These are phyloP conservation scores for Sclerotinia minor DNA, from an alignment of 2,329 filamentous ascomycete genomes.

Conservation along the genomic window DNA sequence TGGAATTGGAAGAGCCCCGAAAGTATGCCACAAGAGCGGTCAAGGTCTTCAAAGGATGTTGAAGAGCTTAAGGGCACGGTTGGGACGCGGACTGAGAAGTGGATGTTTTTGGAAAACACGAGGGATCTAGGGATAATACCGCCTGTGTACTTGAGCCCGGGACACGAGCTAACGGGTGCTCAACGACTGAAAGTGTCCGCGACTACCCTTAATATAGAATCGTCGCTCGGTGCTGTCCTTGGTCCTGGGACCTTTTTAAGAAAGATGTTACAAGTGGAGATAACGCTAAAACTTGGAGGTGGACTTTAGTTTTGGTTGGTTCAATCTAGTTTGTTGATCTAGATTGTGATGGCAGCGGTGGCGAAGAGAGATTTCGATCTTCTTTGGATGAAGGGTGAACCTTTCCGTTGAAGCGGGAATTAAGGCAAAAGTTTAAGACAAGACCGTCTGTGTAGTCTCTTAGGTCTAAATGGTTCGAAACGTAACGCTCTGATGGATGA, in stretches of 20 bases:
- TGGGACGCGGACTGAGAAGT: constrained; percentile 18
- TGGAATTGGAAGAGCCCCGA: constrained; percentile 5
- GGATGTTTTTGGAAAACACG: constrained; percentile 5
- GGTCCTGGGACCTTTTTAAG: constrained; percentile 16
- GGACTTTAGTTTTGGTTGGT: constrained; percentile 14
- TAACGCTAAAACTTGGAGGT: constrained; percentile 14
- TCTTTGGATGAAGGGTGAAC: constrained; percentile 24
- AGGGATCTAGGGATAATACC: constrained; percentile 2
- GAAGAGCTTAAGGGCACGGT: constrained; percentile 24
- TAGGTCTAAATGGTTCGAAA: constrained; percentile 4
- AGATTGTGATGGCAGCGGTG: constrained; percentile 22
- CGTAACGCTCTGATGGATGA: constrained; percentile 15
- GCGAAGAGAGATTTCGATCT: constrained; percentile 1
- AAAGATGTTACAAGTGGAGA: constrained; percentile 25
- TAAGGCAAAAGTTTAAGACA: constrained; percentile 11
- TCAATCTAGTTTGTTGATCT: constrained; percentile 16
- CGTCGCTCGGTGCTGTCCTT: constrained; percentile 22
- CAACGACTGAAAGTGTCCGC: constrained; percentile 23
- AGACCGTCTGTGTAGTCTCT: constrained; percentile 10
- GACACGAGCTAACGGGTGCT: constrained; percentile 23
- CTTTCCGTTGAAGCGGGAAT: constrained; percentile 14
- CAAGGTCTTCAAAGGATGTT: constrained; percentile 15
- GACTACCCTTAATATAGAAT: constrained; percentile 22
- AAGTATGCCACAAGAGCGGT: constrained; percentile 24
- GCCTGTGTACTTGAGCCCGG: constrained; percentile 20